Base-by-base conservation (phyloP, 495 filamentous ascomycete species). In the Aspergillus carlsbadensis region DNA sequence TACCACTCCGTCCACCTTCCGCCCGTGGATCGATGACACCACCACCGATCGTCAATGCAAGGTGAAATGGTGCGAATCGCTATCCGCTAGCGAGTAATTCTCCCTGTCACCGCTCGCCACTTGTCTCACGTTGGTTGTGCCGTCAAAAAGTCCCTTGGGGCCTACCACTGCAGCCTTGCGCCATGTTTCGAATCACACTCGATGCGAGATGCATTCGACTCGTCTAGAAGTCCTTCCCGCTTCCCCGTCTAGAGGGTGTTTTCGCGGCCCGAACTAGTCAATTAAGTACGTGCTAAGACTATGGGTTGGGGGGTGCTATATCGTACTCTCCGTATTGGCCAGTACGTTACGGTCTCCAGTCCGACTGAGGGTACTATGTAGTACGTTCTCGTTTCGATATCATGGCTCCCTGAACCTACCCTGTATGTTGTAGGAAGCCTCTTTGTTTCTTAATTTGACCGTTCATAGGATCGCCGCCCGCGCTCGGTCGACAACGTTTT, bases 31-130 rank as follows among this genome's bases (percentile, higher is more conserved):
- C 54, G 57, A 58, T 55, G 37, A 62, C 40, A 52, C 54, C 54
- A 62, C 54, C 50, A 46, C 48, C 17, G 59, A 62, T 62, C 59
- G 59, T 54, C 59, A 52, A 54, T 53, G 44, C 49, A 47, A 26
- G 36, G 20, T 50, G 54, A 50, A 44, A 57, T 48, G 54, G 45
- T 57, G 54, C 39, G 34, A 52, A 52, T 52, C 37, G n/a, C 44
- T 57, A 21, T 22, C 43, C 31, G 5, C 43, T 48, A 50, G 37
- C 43, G 53, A 35, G 20, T 57, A 18, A 43, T 26, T 35, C 14
- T 50, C 45, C 36, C 35, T 56, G 33, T 49, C 17, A 17, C 33
- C 18, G 46, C 14, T 35, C 39, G 54, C 54, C 54, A 54, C 43
- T 54, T 51, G 37, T 54, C 43, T 41, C 20, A 40, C 36, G 37